Evolutionary conservation across 2,329 filamentous ascomycete genomes (phyloP), one percentile per base, ranked within the genome.

Genomic region (Amauroascus verrucosus): DNA sequence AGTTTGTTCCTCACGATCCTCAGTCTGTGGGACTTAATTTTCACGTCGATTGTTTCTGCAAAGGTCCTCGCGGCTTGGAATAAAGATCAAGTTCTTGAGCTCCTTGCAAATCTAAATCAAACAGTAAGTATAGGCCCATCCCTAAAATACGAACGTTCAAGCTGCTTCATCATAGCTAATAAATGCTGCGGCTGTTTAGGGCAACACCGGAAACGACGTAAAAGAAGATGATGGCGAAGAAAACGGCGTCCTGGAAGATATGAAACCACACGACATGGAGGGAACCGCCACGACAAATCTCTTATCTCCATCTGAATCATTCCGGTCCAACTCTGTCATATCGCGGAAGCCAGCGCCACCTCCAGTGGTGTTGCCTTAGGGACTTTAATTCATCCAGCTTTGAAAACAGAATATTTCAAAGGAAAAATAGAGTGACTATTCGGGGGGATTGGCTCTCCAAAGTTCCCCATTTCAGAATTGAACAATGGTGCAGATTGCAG

Each of bases 21-120:
- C n/a, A 50, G 48, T 26, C 2, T 50, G 8, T 50, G 48, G 48
- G 48, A 50, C 48, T 6, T 41, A 37, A 5, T 43, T 13, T 33
- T 50, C 33, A 26, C 32, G 6, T 24, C 35, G 13, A 2, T 50
- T 7, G 22, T 50, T 22, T n/a, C 48, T 3, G 2, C 41, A 16
- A 32, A 35, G 6, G 24, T 50, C 26, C 35, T 50, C 14, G n/a
- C 20, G 11, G 35, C 48, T 2, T 50, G 48, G 48, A 41, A 50
- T 14, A 28, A 35, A 7, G 48, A 50, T 9, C 48, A 50, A 1
- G 48, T 22, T 6, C 35, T 50, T 13, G 35, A 50, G 22, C 48
- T 50, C 22, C 48, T 50, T 37, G 38, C 20, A 26, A 24, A 16
- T 11, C 14, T 16, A 22, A 37, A 30, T 30, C 6, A 50, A 2